Conservation (phyloP, 2,329 filamentous ascomycete genomes). For the Aspergillus sp. region DNA sequence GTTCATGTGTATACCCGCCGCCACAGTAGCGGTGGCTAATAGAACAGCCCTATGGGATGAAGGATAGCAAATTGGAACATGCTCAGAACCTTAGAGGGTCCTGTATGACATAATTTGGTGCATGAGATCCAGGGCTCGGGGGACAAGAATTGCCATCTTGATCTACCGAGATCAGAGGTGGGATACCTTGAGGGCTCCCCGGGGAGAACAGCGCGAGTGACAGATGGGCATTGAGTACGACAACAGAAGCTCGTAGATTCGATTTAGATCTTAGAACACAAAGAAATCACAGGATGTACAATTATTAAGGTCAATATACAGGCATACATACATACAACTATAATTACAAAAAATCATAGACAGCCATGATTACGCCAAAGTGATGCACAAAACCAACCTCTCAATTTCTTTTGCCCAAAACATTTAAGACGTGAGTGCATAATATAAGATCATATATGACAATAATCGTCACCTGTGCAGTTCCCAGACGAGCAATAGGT, state of each 20-base stretch:
- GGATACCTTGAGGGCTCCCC: no score
- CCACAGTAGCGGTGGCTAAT: background rate
- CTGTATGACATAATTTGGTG: background rate
- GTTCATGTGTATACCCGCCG: background rate
- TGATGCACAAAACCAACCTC: background rate
- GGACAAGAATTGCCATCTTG: background rate
- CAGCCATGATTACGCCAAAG: background rate
- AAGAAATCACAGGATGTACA: no score
- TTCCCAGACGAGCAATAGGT: background rate
- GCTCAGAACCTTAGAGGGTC: background rate
- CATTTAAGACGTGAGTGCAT: constrained; percentile 1
- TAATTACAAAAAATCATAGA: background rate
- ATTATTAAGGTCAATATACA: no score
- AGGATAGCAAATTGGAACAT: background rate
- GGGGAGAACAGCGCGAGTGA: background rate
- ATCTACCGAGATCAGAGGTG: background rate
- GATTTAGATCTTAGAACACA: no score
- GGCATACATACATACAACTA: background rate
- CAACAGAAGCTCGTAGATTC: no score
- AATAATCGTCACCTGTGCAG: background rate
- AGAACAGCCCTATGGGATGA: background rate
- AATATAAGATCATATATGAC: constrained; percentile 2
- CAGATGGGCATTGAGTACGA: background rate
- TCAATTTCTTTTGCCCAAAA: background rate
- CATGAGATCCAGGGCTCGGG: background rate